phyloP scores from a whole-genome alignment of 179 eudicot species.

The Vitellaria paradoxa region DNA sequence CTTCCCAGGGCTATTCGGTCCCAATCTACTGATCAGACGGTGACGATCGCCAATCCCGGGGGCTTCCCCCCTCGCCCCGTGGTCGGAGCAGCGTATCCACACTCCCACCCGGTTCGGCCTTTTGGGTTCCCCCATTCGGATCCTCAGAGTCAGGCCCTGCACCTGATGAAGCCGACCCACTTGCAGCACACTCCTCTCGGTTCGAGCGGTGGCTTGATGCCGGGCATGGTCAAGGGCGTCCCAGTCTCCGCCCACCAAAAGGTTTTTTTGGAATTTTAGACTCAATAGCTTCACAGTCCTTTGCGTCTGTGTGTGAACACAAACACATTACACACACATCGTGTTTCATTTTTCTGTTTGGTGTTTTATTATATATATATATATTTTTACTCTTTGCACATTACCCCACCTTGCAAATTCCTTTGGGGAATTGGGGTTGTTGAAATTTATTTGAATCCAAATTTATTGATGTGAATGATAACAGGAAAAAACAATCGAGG shows the following conservation, averaged over 20 bases:
- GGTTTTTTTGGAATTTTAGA: constrained; percentile 17
- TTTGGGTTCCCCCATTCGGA: constrained; percentile 25
- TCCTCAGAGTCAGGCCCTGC: constrained; percentile 16
- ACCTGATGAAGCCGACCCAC: constrained; percentile 22
- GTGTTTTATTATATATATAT: neutral
- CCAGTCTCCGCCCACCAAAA: constrained; percentile 26
- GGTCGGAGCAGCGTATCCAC: neutral
- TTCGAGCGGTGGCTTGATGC: constrained; percentile 15
- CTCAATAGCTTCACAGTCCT: neutral
- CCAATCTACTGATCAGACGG: constrained; percentile 8
- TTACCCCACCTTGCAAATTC: no score
- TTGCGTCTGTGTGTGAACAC: neutral
- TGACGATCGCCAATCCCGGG: constrained; percentile 9
- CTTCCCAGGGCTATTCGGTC: constrained; percentile 21
- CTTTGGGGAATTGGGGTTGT: no score
- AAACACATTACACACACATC: no score
- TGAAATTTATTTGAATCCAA: no score
- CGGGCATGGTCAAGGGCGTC: constrained; percentile 26
- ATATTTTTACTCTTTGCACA: neutral
- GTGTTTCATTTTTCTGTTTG: neutral
- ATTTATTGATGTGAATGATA: no score
- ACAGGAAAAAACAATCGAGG: no score
- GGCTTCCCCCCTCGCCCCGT: constrained; percentile 19
- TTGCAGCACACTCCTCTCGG: constrained; percentile 20
- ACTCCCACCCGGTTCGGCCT: constrained; percentile 14